These are phyloP conservation scores for Agroathelia rolfsii DNA, from an alignment of 1,284 basidiomycete species.

Conservation along the genomic window DNA sequence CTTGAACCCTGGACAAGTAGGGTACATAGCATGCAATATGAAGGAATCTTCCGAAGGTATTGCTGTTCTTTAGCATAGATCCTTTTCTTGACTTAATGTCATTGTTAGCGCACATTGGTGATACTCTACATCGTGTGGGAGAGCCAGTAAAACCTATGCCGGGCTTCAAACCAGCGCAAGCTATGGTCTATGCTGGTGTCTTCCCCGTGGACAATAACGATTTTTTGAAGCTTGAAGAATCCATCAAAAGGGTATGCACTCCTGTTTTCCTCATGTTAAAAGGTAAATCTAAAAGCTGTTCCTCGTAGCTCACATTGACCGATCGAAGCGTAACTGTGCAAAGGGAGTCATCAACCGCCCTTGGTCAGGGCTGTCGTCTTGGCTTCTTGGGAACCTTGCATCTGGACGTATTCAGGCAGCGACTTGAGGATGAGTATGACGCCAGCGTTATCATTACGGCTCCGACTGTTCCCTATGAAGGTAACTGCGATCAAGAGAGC, in stretches of 20 bases:
- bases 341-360: slow-evolving; percentile 85
- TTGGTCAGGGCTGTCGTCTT: slow-evolving; percentile 92
- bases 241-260: slow-evolving; percentile 71
- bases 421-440: slow-evolving; percentile 94
- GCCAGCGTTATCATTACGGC: slow-evolving; percentile 86
- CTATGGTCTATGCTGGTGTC: slow-evolving; percentile 96
- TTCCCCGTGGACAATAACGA: slow-evolving; percentile 91
- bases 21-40: slow-evolving; percentile 92
- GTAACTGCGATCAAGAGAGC: slow-evolving; percentile 30
- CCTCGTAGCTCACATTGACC: slow-evolving; percentile 65
- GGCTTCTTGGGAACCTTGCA: slow-evolving; percentile 95
- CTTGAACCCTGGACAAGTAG: slow-evolving; percentile 84
- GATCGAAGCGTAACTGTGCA: slow-evolving; percentile 90
- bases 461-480: slow-evolving; percentile 87
- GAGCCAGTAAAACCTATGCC: slow-evolving; percentile 75
- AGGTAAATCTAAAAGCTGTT: too few relatives aligned
- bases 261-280: slow-evolving; percentile 7
- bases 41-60: slow-evolving; percentile 94
- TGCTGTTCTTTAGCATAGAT: slow-evolving; percentile 9
- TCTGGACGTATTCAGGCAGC: slow-evolving; percentile 94
- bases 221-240: slow-evolving; percentile 92
- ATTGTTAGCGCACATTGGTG: slow-evolving; percentile 75
- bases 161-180: slow-evolving; percentile 88
- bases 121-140: slow-evolving; percentile 81
- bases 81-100: slow-evolving; percentile 10